Conservation (phyloP, 495 filamentous ascomycete species). For the Daldinia concentrica region DNA sequence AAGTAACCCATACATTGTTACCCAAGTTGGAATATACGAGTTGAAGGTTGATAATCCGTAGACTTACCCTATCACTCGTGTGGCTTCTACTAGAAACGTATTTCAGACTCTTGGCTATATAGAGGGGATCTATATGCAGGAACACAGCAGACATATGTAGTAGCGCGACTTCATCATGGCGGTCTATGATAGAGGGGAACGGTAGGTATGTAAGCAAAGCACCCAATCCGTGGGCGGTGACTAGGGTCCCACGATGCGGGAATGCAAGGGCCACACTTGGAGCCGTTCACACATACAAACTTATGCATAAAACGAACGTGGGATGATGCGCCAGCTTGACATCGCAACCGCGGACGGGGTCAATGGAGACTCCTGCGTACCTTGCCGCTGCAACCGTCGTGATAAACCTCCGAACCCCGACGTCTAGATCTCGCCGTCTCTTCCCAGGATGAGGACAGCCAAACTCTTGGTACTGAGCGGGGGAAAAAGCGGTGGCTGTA, state of each 20-base stretch:
- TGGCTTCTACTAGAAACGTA: constrained; percentile 9
- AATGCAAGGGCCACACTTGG: constrained; percentile 34
- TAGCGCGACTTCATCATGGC: neutral
- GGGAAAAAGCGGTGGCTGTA: constrained; percentile 12
- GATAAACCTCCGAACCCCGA: constrained; percentile 38
- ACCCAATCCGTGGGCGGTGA: constrained; percentile 11
- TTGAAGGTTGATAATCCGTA: neutral
- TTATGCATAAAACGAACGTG: constrained; percentile 31
- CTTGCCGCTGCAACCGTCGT: constrained; percentile 39
- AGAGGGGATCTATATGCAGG: neutral
- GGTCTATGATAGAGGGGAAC: neutral
- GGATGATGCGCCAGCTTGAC: constrained; percentile 28
- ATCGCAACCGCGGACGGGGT: constrained; percentile 20
- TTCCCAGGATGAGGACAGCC: constrained; percentile 33
- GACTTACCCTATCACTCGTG: neutral
- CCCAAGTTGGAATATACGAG: neutral
- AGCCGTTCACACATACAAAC: constrained; percentile 24
- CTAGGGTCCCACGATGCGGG: constrained; percentile 35
- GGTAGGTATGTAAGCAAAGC: neutral
- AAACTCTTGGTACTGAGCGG: constrained; percentile 17
- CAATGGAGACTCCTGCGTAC: constrained; percentile 21
- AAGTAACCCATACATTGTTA: neutral
- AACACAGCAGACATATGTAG: neutral
- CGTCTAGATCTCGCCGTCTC: constrained; percentile 16
- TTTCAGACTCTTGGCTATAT: neutral